Conservation (phyloP, 1,284 basidiomycete species). For the Melampsora larici-populina region DNA sequence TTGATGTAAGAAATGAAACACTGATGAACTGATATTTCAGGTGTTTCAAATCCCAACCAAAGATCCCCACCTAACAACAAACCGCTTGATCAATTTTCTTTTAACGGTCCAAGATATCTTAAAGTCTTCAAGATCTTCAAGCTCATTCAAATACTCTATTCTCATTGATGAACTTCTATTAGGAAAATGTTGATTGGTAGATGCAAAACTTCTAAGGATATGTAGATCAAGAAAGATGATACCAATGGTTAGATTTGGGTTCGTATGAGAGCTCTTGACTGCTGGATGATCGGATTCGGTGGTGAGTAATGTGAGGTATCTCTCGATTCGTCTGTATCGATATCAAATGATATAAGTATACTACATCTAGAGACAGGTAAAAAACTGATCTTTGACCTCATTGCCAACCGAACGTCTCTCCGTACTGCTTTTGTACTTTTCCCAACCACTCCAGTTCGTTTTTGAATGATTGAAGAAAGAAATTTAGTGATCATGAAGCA, state of each 20-base stretch:
- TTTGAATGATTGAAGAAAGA: constrained; percentile 12
- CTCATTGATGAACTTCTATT: not conserved
- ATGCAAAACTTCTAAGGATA: constrained; percentile 16
- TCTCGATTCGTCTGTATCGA: constrained; percentile 22
- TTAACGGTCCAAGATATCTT: constrained; percentile 30
- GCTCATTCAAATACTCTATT: constrained; percentile 18
- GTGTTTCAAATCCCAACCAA: constrained; percentile 27
- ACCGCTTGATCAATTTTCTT: constrained; percentile 25
- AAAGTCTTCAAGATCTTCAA: constrained; percentile 24
- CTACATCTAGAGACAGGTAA: not conserved
- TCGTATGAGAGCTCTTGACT: constrained; percentile 7
- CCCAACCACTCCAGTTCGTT: constrained; percentile 20
- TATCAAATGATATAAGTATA: not conserved
- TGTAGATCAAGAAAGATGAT: constrained; percentile 28
- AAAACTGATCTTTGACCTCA: constrained; percentile 19
- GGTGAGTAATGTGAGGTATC: constrained; percentile 24
- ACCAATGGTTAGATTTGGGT: constrained; percentile 14
- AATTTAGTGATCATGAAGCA: constrained; percentile 64
- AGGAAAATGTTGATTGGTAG: constrained; percentile 27
- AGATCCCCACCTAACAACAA: constrained; percentile 28
- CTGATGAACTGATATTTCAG: no score
- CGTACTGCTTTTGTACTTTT: constrained; percentile 39
- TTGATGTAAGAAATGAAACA: not conserved
- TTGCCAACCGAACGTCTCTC: constrained; percentile 29
- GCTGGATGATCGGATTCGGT: constrained; percentile 13